Percentiles rank a stretch among this genome's conserved stretches.
Evolutionary conservation across 2,329 filamentous ascomycete species (phyloP).

Genomic region (Penicillium sp.): DNA sequence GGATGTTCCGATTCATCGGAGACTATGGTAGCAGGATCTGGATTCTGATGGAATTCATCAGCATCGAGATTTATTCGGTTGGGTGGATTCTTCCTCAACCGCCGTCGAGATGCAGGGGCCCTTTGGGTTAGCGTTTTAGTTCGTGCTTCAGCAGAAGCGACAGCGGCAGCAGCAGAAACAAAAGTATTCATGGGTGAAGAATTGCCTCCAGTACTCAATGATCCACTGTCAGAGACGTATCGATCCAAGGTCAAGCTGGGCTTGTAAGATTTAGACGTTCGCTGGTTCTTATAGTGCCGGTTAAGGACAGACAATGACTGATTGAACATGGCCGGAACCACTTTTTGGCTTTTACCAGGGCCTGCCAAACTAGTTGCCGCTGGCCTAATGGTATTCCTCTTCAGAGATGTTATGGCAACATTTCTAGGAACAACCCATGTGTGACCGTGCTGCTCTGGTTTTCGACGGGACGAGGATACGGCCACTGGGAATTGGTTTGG

Average conservation of each 20-base stretch:
- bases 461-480: slow-evolving; percentile 1
- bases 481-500: background rate
- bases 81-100: slow-evolving; percentile 40
- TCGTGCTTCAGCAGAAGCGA: background rate
- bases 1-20: slow-evolving; percentile 18
- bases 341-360: slow-evolving; percentile 8
- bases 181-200: slow-evolving; percentile 2
- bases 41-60: slow-evolving; percentile 37
- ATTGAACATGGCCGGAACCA: slow-evolving; percentile 29
- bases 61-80: slow-evolving; percentile 48
- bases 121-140: background rate
- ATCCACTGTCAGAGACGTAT: slow-evolving; percentile 30
- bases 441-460: slow-evolving; percentile 22
- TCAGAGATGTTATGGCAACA: slow-evolving; percentile 37
- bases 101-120: slow-evolving; percentile 18
- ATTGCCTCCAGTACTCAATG: background rate
- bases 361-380: slow-evolving; percentile 33
- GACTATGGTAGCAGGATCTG: slow-evolving; percentile 38
- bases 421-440: slow-evolving; percentile 38
- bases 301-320: slow-evolving; percentile 35
- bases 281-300: slow-evolving; percentile 26
- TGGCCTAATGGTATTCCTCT: slow-evolving; percentile 34
- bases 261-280: slow-evolving; percentile 13
- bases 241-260: slow-evolving; percentile 36
- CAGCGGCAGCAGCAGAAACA: background rate